Base-by-base conservation (phyloP, 305 asterid species). In the Fraxinus sp. region DNA sequence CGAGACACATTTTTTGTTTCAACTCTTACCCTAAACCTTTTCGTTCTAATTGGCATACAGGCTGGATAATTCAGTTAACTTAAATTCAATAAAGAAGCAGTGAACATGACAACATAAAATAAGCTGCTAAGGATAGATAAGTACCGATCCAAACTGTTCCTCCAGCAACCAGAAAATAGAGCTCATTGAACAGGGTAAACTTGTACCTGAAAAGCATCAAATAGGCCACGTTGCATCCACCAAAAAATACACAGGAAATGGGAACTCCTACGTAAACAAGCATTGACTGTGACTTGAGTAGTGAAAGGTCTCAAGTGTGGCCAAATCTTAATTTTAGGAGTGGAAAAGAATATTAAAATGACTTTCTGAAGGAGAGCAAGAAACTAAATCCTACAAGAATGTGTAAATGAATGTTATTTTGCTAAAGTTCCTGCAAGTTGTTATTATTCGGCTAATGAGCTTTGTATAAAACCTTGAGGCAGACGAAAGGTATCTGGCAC, bases 101-200 rank as follows among this genome's bases (percentile, higher is more conserved):
- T 59, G 70, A 80, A 20, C 68, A 46, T n/a, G 75, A 18, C 59
- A 84, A 84, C 39, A 81, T 75, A 79, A 80, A 77, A 5, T 59
- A 85, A 33, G 79, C 13, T 78, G 74, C 39, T 73, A 13, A 82
- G 81, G 85, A 74, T 36, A 84, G 82, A 85, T 68, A 78, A 82
- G 71, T 93, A 97, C 99, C 99, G 28, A 94, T 93, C 99, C 99
- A 97, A 78, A 97, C 97, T 49, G 99, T 97, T 72, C 99, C 99
- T 41, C 99, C 99, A 22, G 98, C 92, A 74, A 97, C 99, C 87
- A 97, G 93, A 86, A 97, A 97, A 85, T 97, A 97, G 62, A 97
- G 97, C 94, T 97, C 99, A 44, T 97, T 97, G 88, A 97, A 97
- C 86, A 97, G 89, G 74, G 99, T 97, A 83, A 97, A 97, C 84